Percentiles rank a stretch among this genome's conserved stretches.
Conservation (phyloP, 192 early-diverging fungal species). For the Backusella westeae region DNA sequence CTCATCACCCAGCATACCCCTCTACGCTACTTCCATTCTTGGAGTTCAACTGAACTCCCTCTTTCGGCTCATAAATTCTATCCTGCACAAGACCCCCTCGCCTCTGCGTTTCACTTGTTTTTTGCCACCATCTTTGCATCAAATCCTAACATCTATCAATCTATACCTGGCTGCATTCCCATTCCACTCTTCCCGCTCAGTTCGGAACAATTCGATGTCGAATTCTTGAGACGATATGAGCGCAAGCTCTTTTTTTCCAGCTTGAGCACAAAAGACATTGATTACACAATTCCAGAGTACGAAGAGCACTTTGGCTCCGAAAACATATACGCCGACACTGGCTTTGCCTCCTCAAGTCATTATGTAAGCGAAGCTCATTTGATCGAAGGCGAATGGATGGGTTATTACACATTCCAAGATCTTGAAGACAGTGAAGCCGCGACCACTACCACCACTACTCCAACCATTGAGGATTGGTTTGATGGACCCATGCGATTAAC, state of each 20-base stretch:
- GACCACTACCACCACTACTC: background rate
- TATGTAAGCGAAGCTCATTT: slow-evolving; percentile 35
- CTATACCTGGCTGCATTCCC: slow-evolving; percentile 28
- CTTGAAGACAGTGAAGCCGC: slow-evolving; percentile 6
- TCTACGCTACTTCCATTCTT: slow-evolving; percentile 20
- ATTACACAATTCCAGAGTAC: background rate
- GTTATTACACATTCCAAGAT: slow-evolving; percentile 39
- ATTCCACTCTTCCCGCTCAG: slow-evolving; percentile 26
- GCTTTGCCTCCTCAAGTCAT: slow-evolving; percentile 20
- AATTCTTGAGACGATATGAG: slow-evolving; percentile 34
- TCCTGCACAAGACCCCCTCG: slow-evolving; percentile 29
- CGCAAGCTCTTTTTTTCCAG: slow-evolving; percentile 19
- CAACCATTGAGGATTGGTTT: slow-evolving; percentile 30
- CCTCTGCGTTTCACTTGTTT: slow-evolving; percentile 36
- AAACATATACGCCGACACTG: slow-evolving; percentile 24
- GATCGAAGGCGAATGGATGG: slow-evolving; percentile 41
- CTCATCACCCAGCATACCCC: slow-evolving; percentile 18
- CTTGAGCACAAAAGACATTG: slow-evolving; percentile 3
- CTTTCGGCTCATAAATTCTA: slow-evolving; percentile 16
- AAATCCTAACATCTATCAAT: slow-evolving; percentile 26
- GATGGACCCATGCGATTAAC: slow-evolving; percentile 38
- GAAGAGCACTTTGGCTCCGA: background rate
- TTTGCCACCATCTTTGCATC: slow-evolving; percentile 38
- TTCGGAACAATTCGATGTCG: slow-evolving; percentile 31
- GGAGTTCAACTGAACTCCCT: slow-evolving; percentile 8